phyloP scores from a whole-genome alignment of 352 stramenopile genomes.

The Phytophthora melonis region DNA sequence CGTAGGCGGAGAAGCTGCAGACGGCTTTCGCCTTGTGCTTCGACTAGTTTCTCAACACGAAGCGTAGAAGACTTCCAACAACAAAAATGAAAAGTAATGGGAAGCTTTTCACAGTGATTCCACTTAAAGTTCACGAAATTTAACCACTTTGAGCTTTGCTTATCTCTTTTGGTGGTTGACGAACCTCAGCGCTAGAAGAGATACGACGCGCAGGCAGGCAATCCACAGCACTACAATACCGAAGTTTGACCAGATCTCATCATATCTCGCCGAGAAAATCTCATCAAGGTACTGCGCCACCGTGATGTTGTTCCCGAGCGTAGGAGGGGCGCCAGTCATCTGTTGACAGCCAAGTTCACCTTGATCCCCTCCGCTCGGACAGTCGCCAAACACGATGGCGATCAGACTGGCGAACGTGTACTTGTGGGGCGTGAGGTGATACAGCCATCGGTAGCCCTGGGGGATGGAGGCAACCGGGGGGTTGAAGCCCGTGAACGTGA shows the following conservation, averaged over 20 bases:
- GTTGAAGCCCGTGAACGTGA: conserved; percentile 47
- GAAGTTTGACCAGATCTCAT: conserved; percentile 31
- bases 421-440: conserved; percentile 43
- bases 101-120: background rate
- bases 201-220: conserved; percentile 25
- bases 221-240: conserved; percentile 32
- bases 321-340: conserved; percentile 27
- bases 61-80: background rate
- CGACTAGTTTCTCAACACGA: too few relatives aligned
- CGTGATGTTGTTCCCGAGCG: conserved; percentile 24
- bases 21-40: too few relatives aligned
- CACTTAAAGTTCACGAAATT: background rate
- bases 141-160: background rate
- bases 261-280: conserved; percentile 40
- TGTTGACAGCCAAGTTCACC: conserved; percentile 30
- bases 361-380: conserved; percentile 7
- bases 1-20: too few relatives aligned
- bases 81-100: background rate
- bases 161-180: conserved; percentile 47
- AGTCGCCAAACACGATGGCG: conserved; percentile 41
- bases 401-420: conserved; percentile 41
- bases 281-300: conserved; percentile 39
- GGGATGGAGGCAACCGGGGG: conserved; percentile 44
- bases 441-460: conserved; percentile 42
- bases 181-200: conserved; percentile 34